Evolutionary conservation across 2,329 filamentous ascomycete species (phyloP).

Genomic region (Talaromyces funiculosus): DNA sequence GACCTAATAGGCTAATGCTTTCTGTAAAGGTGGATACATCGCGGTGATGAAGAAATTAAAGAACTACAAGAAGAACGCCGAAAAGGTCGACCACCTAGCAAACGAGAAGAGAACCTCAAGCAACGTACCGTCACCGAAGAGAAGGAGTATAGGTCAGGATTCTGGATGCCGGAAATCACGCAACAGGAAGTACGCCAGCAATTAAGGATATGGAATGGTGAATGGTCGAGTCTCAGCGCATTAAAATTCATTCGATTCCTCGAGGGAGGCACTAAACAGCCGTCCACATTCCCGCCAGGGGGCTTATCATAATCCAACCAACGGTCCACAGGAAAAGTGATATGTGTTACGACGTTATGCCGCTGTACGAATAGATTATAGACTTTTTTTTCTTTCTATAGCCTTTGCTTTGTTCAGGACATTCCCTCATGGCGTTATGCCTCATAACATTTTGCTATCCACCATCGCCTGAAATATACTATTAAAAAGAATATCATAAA

Average conservation of each 20-base stretch:
- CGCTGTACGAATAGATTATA: slow-evolving; percentile 9
- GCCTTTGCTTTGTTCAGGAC: not conserved
- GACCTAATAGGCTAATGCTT: not conserved
- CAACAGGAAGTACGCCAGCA: slow-evolving; percentile 59
- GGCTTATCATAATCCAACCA: slow-evolving; percentile 40
- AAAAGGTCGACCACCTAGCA: slow-evolving; percentile 70
- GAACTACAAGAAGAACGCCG: slow-evolving; percentile 58
- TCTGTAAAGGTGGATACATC: slow-evolving; percentile 32
- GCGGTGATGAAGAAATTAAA: slow-evolving; percentile 33
- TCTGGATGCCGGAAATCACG: slow-evolving; percentile 72
- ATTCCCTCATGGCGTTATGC: not conserved
- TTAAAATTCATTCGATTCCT: slow-evolving; percentile 72
- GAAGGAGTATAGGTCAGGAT: slow-evolving; percentile 76
- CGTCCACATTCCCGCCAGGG: slow-evolving; percentile 75
- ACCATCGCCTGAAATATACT: not conserved
- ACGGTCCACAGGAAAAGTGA: not conserved
- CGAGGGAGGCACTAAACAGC: slow-evolving; percentile 57
- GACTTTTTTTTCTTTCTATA: slow-evolving; percentile 4
- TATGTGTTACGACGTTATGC: slow-evolving; percentile 11
- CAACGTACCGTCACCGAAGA: slow-evolving; percentile 64
- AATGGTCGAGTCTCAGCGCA: slow-evolving; percentile 73
- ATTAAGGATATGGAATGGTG: slow-evolving; percentile 71
- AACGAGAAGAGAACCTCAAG: slow-evolving; percentile 70
- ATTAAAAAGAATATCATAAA: not conserved
- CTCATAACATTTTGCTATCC: not conserved